Evolutionary conservation across 208 protist species (phyloP), one percentile per base, ranked within the genome.

Genomic region (Leptomonas seymouri): DNA sequence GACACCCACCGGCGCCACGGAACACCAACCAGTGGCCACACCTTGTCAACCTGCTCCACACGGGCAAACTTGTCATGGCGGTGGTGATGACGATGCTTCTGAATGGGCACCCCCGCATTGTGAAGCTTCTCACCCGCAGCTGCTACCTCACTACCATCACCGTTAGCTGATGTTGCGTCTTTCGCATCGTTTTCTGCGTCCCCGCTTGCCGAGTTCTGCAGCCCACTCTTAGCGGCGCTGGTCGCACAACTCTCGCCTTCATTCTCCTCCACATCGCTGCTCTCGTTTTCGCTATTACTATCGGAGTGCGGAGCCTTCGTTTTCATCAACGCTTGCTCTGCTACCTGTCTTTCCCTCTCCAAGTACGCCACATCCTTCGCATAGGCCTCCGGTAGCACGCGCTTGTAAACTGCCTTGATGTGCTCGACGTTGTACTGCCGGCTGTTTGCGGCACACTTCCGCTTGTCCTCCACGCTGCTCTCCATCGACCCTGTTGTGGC

Each of bases 381-480:
- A 53, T 78, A 88, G 20, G 77, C 67, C 16, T 80, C 78, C 9
- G 82, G 86, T 25, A 96, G 56, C 44, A 79, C 50, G 14, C 76
- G 65, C 71, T 59, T 63, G 70, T 87, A 96, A 15, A 82, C 60
- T 14, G 53, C 18, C 11, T 60, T 41, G 8, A 90, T 53, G 0
- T 74, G 51, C 27, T 64, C 60, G 14, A 86, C 67, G 69, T 96
- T 96, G 72, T 81, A 94, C 39, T 57, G 30, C 18, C 74, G 55
- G 44, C 84, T 93, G 27, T 65, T 49, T 23, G 39, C 25, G 5
- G 92, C 92, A 12, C 83, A 72, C 44, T 54, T 54, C 53, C 73
- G 76, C 36, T 88, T 84, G 20, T 80, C 55, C 31, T 60, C 76
- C 12, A 55, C 64, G 7, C 67, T 76, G 36, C 66, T 60, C 6